Evolutionary conservation across 2,329 filamentous ascomycete species (phyloP).

Genomic region (Rhynchosporium agropyri): DNA sequence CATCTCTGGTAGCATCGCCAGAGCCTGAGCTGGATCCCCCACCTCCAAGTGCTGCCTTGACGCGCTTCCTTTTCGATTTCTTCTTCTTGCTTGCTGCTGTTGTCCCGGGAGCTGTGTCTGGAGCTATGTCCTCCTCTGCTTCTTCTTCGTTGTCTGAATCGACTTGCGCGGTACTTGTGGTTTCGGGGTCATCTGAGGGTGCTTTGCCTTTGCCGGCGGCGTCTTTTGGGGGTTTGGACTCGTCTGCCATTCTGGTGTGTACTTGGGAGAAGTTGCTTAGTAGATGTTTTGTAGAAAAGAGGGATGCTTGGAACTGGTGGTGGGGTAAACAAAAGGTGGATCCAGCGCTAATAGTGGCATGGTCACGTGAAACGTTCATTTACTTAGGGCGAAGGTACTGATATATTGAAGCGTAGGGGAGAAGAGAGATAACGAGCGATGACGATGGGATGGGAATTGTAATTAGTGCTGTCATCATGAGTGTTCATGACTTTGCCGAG

Average conservation of each 20-base stretch:
- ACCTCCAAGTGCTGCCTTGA: conserved; percentile 48
- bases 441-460: no score
- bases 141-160: conserved; percentile 54
- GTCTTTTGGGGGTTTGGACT: conserved; percentile 64
- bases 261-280: background rate
- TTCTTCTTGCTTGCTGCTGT: conserved; percentile 54
- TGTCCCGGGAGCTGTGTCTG: conserved; percentile 38
- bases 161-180: conserved; percentile 49
- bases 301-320: conserved; percentile 1
- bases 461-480: no score
- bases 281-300: background rate
- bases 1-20: conserved; percentile 49
- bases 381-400: background rate
- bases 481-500: no score
- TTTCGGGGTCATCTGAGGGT: conserved; percentile 34
- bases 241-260: conserved; percentile 52
- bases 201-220: conserved; percentile 52
- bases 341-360: conserved; percentile 18
- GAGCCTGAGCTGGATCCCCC: conserved; percentile 20
- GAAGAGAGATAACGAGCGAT: no score
- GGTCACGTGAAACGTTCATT: conserved; percentile 8
- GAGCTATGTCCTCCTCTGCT: conserved; percentile 40
- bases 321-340: conserved; percentile 12
- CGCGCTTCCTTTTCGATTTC: conserved; percentile 68
- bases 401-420: no score